A percentile compares a stretch with the other conserved stretches of the same genome.
Evolutionary conservation across 257 asterid species (phyloP).

Genomic region (Capsicum baccatum): DNA sequence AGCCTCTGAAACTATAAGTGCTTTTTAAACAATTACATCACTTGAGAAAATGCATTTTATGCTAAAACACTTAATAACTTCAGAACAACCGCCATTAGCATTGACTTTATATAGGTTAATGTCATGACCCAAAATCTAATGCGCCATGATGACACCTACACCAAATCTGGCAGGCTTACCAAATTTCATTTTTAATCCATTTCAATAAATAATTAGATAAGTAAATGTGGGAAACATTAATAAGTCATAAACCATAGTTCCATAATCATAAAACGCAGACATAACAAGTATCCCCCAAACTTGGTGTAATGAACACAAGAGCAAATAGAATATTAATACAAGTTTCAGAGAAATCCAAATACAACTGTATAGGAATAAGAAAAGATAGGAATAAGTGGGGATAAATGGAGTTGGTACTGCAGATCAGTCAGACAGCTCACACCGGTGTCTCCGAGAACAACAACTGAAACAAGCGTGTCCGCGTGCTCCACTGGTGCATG

Average conservation of each 20-base stretch:
- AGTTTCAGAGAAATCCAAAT: background rate
- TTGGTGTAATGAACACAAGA: background rate
- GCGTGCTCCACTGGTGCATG: background rate
- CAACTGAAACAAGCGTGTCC: background rate
- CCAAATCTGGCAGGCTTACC: background rate
- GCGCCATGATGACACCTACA: background rate
- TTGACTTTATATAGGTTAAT: background rate
- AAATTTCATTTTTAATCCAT: background rate
- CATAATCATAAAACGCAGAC: background rate
- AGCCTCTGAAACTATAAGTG: background rate
- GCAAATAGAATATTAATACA: background rate
- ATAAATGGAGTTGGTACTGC: background rate
- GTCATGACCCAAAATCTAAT: background rate
- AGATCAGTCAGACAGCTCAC: background rate
- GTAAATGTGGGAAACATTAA: conserved; percentile 30
- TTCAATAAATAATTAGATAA: background rate
- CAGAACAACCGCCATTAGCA: background rate
- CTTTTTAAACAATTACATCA: background rate
- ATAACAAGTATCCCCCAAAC: background rate
- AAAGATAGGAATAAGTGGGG: background rate
- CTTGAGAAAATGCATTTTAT: background rate
- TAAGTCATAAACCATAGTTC: background rate
- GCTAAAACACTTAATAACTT: background rate
- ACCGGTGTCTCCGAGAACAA: background rate
- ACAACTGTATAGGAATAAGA: background rate